A percentile compares a stretch with the other conserved stretches of the same genome.
Evolutionary conservation across 208 protist genomes (phyloP).

Genomic region (Crithidia expoeki): DNA sequence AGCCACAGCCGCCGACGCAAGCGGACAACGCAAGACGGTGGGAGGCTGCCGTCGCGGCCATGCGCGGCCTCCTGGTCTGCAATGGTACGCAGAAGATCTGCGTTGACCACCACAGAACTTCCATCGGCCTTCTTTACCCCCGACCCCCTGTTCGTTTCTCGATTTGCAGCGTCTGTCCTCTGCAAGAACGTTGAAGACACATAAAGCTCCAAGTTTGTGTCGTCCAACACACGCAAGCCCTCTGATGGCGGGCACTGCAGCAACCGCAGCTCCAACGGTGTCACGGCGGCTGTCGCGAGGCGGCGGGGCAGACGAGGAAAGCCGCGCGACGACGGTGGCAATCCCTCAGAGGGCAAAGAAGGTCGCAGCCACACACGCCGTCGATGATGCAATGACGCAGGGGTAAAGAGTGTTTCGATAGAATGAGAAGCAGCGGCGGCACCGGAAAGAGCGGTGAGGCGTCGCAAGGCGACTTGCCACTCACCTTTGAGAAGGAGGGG

Average conservation of each 20-base stretch:
- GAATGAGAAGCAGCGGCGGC: background rate
- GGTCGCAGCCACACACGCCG: slow-evolving; percentile 8
- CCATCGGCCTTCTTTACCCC: background rate
- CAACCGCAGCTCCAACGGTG: slow-evolving; percentile 21
- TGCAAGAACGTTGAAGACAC: too few relatives aligned
- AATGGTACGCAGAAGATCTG: slow-evolving; percentile 1
- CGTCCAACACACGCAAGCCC: slow-evolving; percentile 10
- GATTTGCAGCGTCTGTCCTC: background rate
- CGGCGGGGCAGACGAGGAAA: slow-evolving; percentile 13
- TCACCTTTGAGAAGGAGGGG: slow-evolving; percentile 14
- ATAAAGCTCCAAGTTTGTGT: too few relatives aligned
- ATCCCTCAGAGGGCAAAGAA: background rate
- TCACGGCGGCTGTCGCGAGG: slow-evolving; percentile 10
- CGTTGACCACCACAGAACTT: too few relatives aligned
- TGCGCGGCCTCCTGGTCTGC: slow-evolving; percentile 1
- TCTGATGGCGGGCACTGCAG: slow-evolving; percentile 22
- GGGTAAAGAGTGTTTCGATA: slow-evolving; percentile 6
- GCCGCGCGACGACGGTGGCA: background rate
- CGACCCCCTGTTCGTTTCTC: background rate
- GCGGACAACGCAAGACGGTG: slow-evolving; percentile 34
- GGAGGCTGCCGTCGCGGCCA: background rate
- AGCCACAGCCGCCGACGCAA: slow-evolving; percentile 65
- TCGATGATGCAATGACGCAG: slow-evolving; percentile 11
- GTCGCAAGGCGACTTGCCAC: slow-evolving; percentile 6
- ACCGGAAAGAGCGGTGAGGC: background rate